phyloP scores from a whole-genome alignment of 2,329 filamentous ascomycete species.

The Fusarium sp. region DNA sequence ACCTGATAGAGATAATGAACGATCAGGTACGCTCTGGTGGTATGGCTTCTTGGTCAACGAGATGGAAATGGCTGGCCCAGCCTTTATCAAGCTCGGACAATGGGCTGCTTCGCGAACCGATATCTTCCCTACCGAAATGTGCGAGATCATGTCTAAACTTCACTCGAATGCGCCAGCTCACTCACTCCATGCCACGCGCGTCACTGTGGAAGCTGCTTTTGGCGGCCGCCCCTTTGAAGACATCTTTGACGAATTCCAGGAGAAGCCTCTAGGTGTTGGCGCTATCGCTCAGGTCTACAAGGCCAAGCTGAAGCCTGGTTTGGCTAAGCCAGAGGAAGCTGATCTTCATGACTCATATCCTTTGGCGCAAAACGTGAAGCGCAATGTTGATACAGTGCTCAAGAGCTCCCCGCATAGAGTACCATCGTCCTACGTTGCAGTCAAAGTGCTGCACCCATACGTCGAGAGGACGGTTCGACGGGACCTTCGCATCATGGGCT shows the following conservation, averaged over 20 bases:
- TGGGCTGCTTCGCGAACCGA: constrained; percentile 97
- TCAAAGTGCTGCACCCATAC: constrained; percentile 94
- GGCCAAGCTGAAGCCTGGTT: constrained; percentile 84
- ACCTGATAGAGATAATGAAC: constrained; percentile 75
- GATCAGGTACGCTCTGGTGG: constrained; percentile 91
- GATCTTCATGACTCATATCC: constrained; percentile 60
- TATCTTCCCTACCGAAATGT: constrained; percentile 95
- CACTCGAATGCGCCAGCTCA: constrained; percentile 96
- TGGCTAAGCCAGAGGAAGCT: constrained; percentile 71
- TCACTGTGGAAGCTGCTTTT: constrained; percentile 84
- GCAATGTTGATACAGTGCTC: constrained; percentile 84
- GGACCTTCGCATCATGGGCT: constrained; percentile 91
- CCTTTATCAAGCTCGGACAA: constrained; percentile 99
- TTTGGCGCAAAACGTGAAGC: constrained; percentile 75
- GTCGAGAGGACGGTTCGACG: constrained; percentile 91
- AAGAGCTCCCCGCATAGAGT: constrained; percentile 88
- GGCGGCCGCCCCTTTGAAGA: constrained; percentile 82
- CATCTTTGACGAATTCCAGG: constrained; percentile 96
- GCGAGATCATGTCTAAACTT: constrained; percentile 89
- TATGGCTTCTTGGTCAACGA: constrained; percentile 85
- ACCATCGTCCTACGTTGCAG: constrained; percentile 90
- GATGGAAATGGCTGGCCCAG: constrained; percentile 94
- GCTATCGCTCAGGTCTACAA: constrained; percentile 99
- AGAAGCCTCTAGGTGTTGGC: constrained; percentile 88
- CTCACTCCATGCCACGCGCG: constrained; percentile 80